These are phyloP conservation scores for Candida montana DNA, from an alignment of 805 yeast genomes.

Conservation along the genomic window DNA sequence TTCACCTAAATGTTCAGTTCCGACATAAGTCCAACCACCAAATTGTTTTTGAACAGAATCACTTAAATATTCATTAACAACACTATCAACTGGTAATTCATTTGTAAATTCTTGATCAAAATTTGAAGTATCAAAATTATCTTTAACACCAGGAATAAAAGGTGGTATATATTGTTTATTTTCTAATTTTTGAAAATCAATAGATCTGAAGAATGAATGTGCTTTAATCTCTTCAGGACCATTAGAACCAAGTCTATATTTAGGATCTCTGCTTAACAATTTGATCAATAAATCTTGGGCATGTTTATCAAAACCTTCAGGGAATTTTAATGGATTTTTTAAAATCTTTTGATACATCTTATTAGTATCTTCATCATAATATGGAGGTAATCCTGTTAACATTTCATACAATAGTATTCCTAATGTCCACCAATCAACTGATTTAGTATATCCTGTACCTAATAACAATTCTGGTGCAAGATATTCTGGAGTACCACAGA, in stretches of 20 bases:
- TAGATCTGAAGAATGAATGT: constrained; percentile 82
- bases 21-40: constrained; percentile 98
- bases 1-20: constrained; percentile 45
- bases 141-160: constrained; percentile 84
- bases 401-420: constrained; percentile 92
- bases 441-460: constrained; percentile 91
- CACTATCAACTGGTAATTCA: constrained; percentile 92
- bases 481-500: constrained; percentile 98
- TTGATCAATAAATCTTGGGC: constrained; percentile 77
- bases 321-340: constrained; percentile 84
- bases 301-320: constrained; percentile 78
- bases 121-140: constrained; percentile 85
- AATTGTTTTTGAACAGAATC: constrained; percentile 96
- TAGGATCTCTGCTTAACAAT: constrained; percentile 80
- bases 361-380: constrained; percentile 89
- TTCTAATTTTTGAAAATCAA: constrained; percentile 82
- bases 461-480: constrained; percentile 89
- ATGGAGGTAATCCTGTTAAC: constrained; percentile 96
- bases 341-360: constrained; percentile 92
- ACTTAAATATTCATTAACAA: constrained; percentile 85
- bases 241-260: constrained; percentile 63
- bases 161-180: constrained; percentile 93
- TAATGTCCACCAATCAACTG: constrained; percentile 98
- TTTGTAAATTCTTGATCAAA: constrained; percentile 89
- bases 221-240: constrained; percentile 82